A percentile compares a stretch with the other conserved stretches of the same genome.
These are phyloP conservation scores for Monosporascus ibericus DNA, from an alignment of 2,329 filamentous ascomycete species.

Conservation along the genomic window DNA sequence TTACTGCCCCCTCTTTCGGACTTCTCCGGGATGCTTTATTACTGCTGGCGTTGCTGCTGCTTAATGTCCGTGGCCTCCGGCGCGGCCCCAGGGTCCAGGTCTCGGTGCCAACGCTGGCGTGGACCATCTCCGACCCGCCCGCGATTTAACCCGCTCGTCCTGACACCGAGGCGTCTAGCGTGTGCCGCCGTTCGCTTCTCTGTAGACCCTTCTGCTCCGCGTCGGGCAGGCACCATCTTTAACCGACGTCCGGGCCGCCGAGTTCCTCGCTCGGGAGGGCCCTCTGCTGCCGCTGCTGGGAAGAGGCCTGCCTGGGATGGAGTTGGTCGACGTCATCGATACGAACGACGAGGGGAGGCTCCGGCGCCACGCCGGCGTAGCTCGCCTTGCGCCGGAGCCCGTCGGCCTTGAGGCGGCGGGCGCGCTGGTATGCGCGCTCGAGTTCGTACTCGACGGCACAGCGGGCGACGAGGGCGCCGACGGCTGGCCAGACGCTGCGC, in stretches of 20 bases:
- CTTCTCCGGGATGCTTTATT: no score
- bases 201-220: no score
- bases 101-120: not conserved
- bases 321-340: no score
- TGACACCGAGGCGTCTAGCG: no score
- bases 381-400: conserved; percentile 41
- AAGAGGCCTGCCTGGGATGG: no score
- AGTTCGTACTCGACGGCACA: conserved; percentile 85
- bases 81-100: not conserved
- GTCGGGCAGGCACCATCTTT: not conserved
- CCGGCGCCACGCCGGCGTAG: conserved; percentile 5
- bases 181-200: no score
- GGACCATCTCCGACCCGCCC: no score
- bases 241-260: not conserved
- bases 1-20: no score
- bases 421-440: conserved; percentile 76
- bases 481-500: conserved; percentile 82
- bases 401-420: conserved; percentile 56
- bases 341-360: no score
- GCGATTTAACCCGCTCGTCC: no score
- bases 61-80: not conserved
- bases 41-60: not conserved
- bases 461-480: conserved; percentile 73
- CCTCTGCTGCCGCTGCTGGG: not conserved
- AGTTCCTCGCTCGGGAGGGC: not conserved